Conservation (phyloP, 306 rosid species). For the Cucumis hystrix region DNA sequence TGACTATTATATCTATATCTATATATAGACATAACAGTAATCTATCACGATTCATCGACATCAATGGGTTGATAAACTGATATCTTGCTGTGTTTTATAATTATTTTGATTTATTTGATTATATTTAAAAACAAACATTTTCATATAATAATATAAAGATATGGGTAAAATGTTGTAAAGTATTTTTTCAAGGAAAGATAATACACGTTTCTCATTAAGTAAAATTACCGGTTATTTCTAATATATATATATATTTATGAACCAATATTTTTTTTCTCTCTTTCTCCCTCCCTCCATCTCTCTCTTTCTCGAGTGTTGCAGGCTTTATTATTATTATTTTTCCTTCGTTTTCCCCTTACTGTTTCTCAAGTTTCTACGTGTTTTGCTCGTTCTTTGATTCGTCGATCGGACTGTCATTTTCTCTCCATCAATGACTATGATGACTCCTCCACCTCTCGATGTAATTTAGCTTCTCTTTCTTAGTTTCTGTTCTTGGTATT, state of each 20-base stretch:
- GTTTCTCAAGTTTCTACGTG: neutral
- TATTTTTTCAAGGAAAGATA: too few species aligned
- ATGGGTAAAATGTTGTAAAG: too few species aligned
- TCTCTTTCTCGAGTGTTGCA: conserved; percentile 7
- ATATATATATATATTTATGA: neutral
- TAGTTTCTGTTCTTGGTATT: neutral
- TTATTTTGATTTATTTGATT: too few species aligned
- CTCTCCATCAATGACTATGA: conserved; percentile 38
- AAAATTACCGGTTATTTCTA: too few species aligned
- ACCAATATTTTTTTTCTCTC: neutral
- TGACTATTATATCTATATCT: too few species aligned
- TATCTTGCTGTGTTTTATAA: too few species aligned
- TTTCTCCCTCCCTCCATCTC: neutral
- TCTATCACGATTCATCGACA: too few species aligned
- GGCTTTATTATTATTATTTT: neutral
- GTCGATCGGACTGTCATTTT: conserved; percentile 26
- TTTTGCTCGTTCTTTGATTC: conserved; percentile 25
- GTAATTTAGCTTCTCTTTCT: conserved; percentile 13
- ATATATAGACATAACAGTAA: too few species aligned
- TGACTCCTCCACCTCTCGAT: conserved; percentile 41
- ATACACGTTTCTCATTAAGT: too few species aligned
- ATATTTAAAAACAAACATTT: too few species aligned
- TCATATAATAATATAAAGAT: too few species aligned
- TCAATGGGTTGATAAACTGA: too few species aligned
- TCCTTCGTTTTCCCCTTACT: conserved; percentile 3